Evolutionary conservation across 2,329 filamentous ascomycete species (phyloP), one percentile per base, ranked within the genome.

Genomic region (Botrytis paeoniae): DNA sequence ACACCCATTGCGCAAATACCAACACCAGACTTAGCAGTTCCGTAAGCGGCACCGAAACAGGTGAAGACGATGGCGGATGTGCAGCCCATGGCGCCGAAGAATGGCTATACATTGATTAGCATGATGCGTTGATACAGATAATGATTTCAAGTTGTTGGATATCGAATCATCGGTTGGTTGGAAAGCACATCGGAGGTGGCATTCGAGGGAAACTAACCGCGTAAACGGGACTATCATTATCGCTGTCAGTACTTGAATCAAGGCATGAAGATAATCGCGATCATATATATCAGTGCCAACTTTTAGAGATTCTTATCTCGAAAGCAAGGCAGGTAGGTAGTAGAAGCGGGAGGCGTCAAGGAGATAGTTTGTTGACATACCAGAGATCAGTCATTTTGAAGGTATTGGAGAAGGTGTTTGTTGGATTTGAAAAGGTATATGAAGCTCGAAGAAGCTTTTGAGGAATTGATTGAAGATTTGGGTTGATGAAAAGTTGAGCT

Each of bases 1-100:
- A 98, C 95, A 92, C 95, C 95, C 93, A 98, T 98, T 80, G 95
- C 93, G 79, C 94, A 94, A 82, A 99, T 97, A 89, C 96, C 96
- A 80, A 98, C 96, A 87, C 96, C 96, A 82, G 96, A 97, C 90
- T 99, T 99, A 83, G 96, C 96, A 80, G 96, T 99, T 85, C 96
- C 96, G 86, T 98, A 99, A 79, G 96, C 94, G 82, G 96, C 96
- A 83, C 96, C 94, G 80, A 97, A 91, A 85, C 94, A 97, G 83
- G 94, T 97, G 89, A 97, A 97, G 82, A 97, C 93, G 82, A 97
- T 97, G 85, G 94, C 94, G 78, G 90, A 92, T 81, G 92, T 96
- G 89, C 95, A 98, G 84, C 95, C 95, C 92, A 98, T 96, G 84
- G 94, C 94, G 86, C 95, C 94, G 82, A 98, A 98, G 88, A 98